A percentile compares a stretch with the other conserved stretches of the same genome.
phyloP scores from a whole-genome alignment of 305 asterid species.

The Fraxinus velutina region DNA sequence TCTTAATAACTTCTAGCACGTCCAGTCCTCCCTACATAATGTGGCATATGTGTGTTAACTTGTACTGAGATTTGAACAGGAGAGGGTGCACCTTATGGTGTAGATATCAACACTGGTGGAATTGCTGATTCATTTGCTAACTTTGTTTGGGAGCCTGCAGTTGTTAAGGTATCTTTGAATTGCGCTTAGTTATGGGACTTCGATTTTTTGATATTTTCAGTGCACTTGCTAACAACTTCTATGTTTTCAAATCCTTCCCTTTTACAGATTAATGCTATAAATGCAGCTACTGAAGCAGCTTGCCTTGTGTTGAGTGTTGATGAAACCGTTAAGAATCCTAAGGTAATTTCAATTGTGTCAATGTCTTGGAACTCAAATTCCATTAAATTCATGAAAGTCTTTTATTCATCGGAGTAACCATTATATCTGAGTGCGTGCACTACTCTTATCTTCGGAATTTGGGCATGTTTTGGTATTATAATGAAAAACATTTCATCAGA shows the following conservation, averaged over 20 bases:
- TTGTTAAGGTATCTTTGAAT: slow-evolving; percentile 60
- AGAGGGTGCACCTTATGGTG: slow-evolving; percentile 91
- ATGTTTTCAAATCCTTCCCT: neutral
- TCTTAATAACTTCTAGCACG: neutral
- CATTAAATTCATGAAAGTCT: neutral
- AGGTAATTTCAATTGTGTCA: slow-evolving; percentile 44
- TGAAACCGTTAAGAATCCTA: slow-evolving; percentile 92
- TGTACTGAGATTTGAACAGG: slow-evolving; percentile 42
- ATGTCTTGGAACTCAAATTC: neutral
- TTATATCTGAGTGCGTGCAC: neutral
- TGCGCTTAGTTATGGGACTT: neutral
- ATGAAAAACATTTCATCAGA: neutral
- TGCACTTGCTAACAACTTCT: neutral
- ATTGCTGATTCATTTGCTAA: slow-evolving; percentile 86
- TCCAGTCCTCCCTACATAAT: neutral
- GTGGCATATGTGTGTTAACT: neutral
- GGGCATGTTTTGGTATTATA: neutral
- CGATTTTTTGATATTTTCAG: neutral
- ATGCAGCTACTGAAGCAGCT: slow-evolving; percentile 99
- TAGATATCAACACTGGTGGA: slow-evolving; percentile 93
- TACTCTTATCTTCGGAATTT: neutral
- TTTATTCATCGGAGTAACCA: neutral
- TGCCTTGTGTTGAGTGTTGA: slow-evolving; percentile 91
- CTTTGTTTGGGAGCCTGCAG: slow-evolving; percentile 98
- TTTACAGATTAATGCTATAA: slow-evolving; percentile 80